Evolutionary conservation across 768 basidiomycete genomes (phyloP).

Genomic region (Porpolomopsis calyptriformis): DNA sequence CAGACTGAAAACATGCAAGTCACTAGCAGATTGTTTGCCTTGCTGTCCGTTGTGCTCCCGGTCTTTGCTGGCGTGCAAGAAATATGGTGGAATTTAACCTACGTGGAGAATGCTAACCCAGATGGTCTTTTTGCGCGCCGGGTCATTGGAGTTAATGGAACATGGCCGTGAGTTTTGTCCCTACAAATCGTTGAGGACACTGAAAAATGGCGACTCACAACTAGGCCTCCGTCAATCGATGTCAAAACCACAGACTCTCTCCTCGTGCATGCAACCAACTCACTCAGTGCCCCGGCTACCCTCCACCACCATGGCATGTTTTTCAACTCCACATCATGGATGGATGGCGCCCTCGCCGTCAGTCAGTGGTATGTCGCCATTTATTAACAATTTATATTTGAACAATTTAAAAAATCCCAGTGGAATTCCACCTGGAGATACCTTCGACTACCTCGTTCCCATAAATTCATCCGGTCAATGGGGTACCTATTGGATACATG

Average conservation of each 20-base stretch:
- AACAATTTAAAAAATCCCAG: conserved; percentile 25
- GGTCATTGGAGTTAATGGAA: conserved; percentile 81
- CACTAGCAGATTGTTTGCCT: conserved; percentile 20
- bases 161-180: conserved; percentile 75
- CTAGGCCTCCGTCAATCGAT: conserved; percentile 72
- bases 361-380: conserved; percentile 61
- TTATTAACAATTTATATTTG: background rate
- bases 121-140: conserved; percentile 70
- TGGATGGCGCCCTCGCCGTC: conserved; percentile 78
- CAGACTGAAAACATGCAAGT: conserved; percentile 14
- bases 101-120: conserved; percentile 68
- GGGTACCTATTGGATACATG: conserved; percentile 79
- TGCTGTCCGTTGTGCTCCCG: conserved; percentile 23
- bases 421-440: conserved; percentile 65
- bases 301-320: conserved; percentile 95
- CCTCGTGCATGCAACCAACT: conserved; percentile 67
- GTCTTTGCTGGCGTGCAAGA: conserved; percentile 61
- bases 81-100: conserved; percentile 87
- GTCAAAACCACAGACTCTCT: conserved; percentile 64
- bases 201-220: background rate
- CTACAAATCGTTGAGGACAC: background rate
- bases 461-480: conserved; percentile 56
- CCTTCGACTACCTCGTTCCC: conserved; percentile 67
- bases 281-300: conserved; percentile 51
- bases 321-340: conserved; percentile 80